Evolutionary conservation across 805 yeast species (phyloP).

Genomic region (Nakazawaea molendinolei): DNA sequence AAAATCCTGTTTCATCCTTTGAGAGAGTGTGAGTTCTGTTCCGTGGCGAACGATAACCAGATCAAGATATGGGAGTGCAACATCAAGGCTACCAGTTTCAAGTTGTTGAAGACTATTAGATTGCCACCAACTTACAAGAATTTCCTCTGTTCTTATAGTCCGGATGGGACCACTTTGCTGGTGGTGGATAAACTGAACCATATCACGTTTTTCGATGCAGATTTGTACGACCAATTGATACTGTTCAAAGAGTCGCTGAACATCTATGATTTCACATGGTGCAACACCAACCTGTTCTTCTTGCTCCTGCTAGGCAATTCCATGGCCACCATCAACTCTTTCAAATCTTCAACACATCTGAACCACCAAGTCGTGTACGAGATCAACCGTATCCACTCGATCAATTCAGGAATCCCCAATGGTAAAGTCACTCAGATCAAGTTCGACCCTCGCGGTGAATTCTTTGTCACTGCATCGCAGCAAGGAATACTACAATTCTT

Average conservation of each 20-base stretch:
- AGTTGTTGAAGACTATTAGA: slow-evolving; percentile 12
- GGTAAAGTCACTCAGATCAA: slow-evolving; percentile 32
- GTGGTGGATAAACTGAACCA: slow-evolving; percentile 30
- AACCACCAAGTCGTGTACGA: slow-evolving; percentile 4
- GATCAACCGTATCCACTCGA: slow-evolving; percentile 4
- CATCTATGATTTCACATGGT: slow-evolving; percentile 38
- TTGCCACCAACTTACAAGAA: not conserved
- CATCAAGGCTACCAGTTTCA: slow-evolving; percentile 22
- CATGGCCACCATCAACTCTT: slow-evolving; percentile 22
- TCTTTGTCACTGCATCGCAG: slow-evolving; percentile 34
- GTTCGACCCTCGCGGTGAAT: slow-evolving; percentile 32
- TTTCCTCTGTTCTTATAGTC: slow-evolving; percentile 26
- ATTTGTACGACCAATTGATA: slow-evolving; percentile 22
- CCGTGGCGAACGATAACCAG: slow-evolving; percentile 36
- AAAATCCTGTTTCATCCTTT: slow-evolving; percentile 39
- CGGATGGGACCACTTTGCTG: slow-evolving; percentile 32
- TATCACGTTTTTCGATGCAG: slow-evolving; percentile 25
- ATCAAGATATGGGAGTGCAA: slow-evolving; percentile 37
- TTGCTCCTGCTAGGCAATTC: slow-evolving; percentile 34
- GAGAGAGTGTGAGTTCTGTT: slow-evolving; percentile 33
- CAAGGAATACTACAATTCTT: slow-evolving; percentile 42
- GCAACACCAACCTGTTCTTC: slow-evolving; percentile 20
- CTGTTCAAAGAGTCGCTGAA: slow-evolving; percentile 19
- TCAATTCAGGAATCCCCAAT: slow-evolving; percentile 16
- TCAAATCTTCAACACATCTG: slow-evolving; percentile 2